These are phyloP conservation scores for Microcera coccophila DNA, from an alignment of 2,329 filamentous ascomycete genomes.

Conservation along the genomic window DNA sequence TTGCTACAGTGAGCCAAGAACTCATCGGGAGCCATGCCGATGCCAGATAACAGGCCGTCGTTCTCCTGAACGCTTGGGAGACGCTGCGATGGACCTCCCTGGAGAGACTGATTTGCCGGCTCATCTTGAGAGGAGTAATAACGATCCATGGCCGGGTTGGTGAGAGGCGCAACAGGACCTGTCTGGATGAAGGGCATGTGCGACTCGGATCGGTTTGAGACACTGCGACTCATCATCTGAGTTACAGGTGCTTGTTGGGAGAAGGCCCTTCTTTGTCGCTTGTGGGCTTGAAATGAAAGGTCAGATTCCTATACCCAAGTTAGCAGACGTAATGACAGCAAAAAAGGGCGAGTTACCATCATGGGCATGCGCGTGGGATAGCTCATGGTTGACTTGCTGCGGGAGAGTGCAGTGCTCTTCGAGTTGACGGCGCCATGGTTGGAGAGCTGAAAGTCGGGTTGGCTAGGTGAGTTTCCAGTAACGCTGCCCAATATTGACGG, in stretches of 20 bases:
- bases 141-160: conserved; percentile 26
- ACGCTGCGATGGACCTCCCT: conserved; percentile 19
- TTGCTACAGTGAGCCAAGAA: conserved; percentile 36
- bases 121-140: conserved; percentile 33
- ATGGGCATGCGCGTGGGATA: conserved; percentile 21
- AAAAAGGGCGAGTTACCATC: not conserved
- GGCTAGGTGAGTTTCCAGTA: conserved; percentile 14
- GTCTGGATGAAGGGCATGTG: conserved; percentile 38
- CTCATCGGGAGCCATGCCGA: conserved; percentile 38
- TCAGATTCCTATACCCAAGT: conserved; percentile 14
- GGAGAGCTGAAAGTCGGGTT: conserved; percentile 14
- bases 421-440: conserved; percentile 18
- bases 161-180: conserved; percentile 31
- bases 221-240: conserved; percentile 43
- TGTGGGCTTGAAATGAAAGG: conserved; percentile 12
- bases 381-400: conserved; percentile 28
- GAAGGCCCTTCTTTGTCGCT: conserved; percentile 22
- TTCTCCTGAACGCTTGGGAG: conserved; percentile 38
- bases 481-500: conserved; percentile 16
- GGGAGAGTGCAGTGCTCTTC: conserved; percentile 21
- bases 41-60: conserved; percentile 21
- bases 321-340: conserved; percentile 11
- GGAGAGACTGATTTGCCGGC: conserved; percentile 24
- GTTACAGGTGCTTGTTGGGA: conserved; percentile 31
- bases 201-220: conserved; percentile 40